A percentile compares a stretch with the other conserved stretches of the same genome.
phyloP scores from a whole-genome alignment of 2,329 filamentous ascomycete species.

The Colletotrichum lini region DNA sequence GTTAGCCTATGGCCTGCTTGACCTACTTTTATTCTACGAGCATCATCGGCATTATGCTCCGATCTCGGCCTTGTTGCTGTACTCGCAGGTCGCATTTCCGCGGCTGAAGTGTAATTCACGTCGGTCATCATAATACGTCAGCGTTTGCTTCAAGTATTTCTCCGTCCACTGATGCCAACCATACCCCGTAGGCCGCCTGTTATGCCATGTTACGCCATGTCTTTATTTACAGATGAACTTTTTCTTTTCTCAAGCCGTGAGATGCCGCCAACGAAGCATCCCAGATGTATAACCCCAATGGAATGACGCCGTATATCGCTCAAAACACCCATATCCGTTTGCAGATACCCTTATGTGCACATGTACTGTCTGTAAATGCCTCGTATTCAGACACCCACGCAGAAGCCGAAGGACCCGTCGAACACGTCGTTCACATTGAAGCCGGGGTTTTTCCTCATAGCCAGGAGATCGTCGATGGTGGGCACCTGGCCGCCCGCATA shows the following conservation, averaged over 20 bases:
- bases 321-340: constrained; percentile 35
- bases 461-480: constrained; percentile 67
- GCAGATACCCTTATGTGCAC: constrained; percentile 15
- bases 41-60: not conserved
- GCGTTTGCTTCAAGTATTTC: not conserved
- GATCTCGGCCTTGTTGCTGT: not conserved
- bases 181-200: not conserved
- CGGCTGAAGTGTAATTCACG: not conserved
- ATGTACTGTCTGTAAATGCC: not conserved
- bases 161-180: not conserved
- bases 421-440: constrained; percentile 66
- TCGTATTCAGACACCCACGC: constrained; percentile 58
- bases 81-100: not conserved
- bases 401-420: constrained; percentile 73
- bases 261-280: constrained; percentile 22
- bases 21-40: too few species aligned
- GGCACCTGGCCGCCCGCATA: constrained; percentile 74
- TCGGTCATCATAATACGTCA: not conserved
- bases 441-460: constrained; percentile 63
- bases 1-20: too few species aligned
- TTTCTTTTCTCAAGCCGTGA: constrained; percentile 8
- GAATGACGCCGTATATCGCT: constrained; percentile 37
- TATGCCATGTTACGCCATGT: constrained; percentile 25
- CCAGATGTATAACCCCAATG: constrained; percentile 22
- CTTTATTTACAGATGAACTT: not conserved